A percentile compares a stretch with the other conserved stretches of the same genome.
Evolutionary conservation across 2,329 filamentous ascomycete species (phyloP).

Genomic region (Xylaria sp.): DNA sequence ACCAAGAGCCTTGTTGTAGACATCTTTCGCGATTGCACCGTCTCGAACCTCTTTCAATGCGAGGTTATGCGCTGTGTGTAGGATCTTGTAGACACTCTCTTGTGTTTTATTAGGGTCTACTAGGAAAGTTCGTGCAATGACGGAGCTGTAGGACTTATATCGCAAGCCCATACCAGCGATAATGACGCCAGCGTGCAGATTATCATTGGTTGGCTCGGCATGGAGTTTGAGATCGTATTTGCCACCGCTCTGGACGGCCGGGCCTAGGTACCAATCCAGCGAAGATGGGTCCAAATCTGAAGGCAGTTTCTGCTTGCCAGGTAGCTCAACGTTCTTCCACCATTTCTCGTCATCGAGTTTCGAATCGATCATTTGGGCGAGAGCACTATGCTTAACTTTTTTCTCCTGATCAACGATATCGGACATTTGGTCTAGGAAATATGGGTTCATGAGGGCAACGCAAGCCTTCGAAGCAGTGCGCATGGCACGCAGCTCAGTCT

Average conservation of each 20-base stretch:
- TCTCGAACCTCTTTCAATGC: constrained; percentile 92
- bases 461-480: constrained; percentile 94
- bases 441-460: constrained; percentile 93
- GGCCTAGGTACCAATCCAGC: constrained; percentile 93
- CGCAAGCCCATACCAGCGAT: constrained; percentile 90
- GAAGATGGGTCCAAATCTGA: constrained; percentile 87
- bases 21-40: constrained; percentile 84
- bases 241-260: constrained; percentile 92
- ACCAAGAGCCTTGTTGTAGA: constrained; percentile 86
- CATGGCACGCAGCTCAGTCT: constrained; percentile 92
- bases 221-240: constrained; percentile 90
- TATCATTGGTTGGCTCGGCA: constrained; percentile 80
- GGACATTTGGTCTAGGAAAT: constrained; percentile 98
- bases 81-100: constrained; percentile 91
- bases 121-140: constrained; percentile 92
- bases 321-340: constrained; percentile 81
- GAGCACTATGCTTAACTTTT: constrained; percentile 88
- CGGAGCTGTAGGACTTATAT: constrained; percentile 95
- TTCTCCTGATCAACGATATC: constrained; percentile 95
- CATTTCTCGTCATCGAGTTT: constrained; percentile 96
- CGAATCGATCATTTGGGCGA: constrained; percentile 87
- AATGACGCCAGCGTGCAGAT: constrained; percentile 91
- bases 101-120: constrained; percentile 97
- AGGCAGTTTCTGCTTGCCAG: constrained; percentile 79
- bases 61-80: constrained; percentile 85